phyloP scores from a whole-genome alignment of 371 early-diverging fungal species.

The Mortierella sp. region DNA sequence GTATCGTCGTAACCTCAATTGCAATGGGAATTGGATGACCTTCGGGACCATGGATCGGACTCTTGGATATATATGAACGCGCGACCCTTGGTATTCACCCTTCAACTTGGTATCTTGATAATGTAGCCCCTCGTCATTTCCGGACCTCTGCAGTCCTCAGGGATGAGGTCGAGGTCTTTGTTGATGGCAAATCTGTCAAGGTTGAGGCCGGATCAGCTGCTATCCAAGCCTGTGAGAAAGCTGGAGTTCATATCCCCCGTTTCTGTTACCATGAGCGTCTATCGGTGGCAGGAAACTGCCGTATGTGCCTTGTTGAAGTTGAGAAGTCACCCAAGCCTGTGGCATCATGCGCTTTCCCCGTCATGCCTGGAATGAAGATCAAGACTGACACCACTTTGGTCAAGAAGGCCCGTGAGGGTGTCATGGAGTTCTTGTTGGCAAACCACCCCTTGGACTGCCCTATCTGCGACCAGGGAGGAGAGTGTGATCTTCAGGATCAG shows the following conservation, averaged over 20 bases:
- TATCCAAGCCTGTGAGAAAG: conserved; percentile 97
- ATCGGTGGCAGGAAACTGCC: conserved; percentile 97
- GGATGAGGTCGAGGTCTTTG: conserved; percentile 85
- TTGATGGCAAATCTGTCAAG: conserved; percentile 91
- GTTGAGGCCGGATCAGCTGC: conserved; percentile 94
- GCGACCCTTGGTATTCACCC: neutral
- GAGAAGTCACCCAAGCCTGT: conserved; percentile 96
- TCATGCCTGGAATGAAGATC: conserved; percentile 97
- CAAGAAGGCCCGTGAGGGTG: conserved; percentile 98
- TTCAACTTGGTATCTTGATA: neutral
- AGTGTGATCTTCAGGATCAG: conserved; percentile 99
- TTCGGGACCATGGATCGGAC: conserved; percentile 3
- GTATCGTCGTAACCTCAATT: neutral
- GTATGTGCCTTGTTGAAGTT: conserved; percentile 98
- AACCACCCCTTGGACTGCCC: conserved; percentile 99
- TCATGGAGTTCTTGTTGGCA: conserved; percentile 97
- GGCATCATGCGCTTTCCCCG: conserved; percentile 97
- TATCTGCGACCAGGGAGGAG: conserved; percentile 98
- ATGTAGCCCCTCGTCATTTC: conserved; percentile 62
- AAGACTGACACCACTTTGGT: conserved; percentile 94
- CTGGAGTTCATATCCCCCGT: conserved; percentile 91
- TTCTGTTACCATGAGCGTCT: conserved; percentile 98
- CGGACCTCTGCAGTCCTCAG: conserved; percentile 62
- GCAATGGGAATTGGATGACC: neutral
- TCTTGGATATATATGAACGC: neutral